Base-by-base conservation (phyloP, 192 early-diverging fungal species). In the Funneliformis mosseae region DNA sequence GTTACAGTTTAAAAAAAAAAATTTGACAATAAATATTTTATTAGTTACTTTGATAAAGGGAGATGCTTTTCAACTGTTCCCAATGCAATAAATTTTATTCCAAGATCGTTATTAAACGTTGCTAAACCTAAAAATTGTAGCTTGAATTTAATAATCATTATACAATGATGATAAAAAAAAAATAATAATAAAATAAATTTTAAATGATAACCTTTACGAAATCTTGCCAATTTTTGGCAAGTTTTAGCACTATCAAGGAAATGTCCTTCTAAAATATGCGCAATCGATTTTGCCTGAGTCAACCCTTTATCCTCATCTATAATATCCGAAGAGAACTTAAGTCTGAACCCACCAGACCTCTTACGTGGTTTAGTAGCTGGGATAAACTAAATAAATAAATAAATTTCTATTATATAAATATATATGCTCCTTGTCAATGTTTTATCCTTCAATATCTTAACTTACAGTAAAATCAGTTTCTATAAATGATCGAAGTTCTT, bases 401-500 rank as follows among this genome's bases (percentile, higher is more conserved):
- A 21, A n/a, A n/a, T n/a, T n/a, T n/a, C 16, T 21, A 55, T 21
- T 21, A 55, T 6, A 21, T 55, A 21, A 7, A 55, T n/a, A 33
- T 33, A 33, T 33, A 33, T 33, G 3, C 33, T 33, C 33, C 33
- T 6, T 55, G 16, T 0, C 16, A 5, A 7, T 55, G 18, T 21
- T n/a, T n/a, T 21, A 7, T 55, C 7, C 0, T 18, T 21, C 21
- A 21, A 55, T 55, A 55, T 55, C 18, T 5, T 18, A 0, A 59
- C 66, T 39, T 84, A 84, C 85, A 28, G 83, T 82, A 81, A 87
- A 87, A 62, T 84, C 82, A 38, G 83, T 84, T 45, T 87, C 85
- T 25, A 87, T 83, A 83, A 87, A 87, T 61, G 84, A 83, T 74
- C 83, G 82, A 9, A 87, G 76, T 72, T 87, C 85, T 73, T 84